Percentiles rank a stretch among this genome's conserved stretches.
These are phyloP conservation scores for Groenewaldozyma auringiensis DNA, from an alignment of 1,139 yeast genomes.

Conservation along the genomic window DNA sequence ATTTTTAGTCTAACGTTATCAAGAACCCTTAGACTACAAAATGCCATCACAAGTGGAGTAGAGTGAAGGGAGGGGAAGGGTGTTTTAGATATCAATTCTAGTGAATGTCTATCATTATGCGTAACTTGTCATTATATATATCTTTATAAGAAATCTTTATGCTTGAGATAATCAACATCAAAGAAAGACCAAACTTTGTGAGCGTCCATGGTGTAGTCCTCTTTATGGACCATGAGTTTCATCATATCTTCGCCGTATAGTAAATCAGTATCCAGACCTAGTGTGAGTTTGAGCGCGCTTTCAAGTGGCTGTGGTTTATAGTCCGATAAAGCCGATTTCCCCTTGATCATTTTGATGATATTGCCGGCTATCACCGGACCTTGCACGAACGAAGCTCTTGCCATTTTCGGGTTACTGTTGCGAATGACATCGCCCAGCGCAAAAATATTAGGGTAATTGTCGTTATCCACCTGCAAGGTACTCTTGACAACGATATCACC, in stretches of 20 bases:
- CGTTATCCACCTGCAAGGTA: slow-evolving; percentile 16
- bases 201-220: slow-evolving; percentile 11
- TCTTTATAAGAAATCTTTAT: too few species aligned
- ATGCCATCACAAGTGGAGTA: too few species aligned
- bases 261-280: slow-evolving; percentile 14
- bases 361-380: slow-evolving; percentile 14
- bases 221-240: slow-evolving; percentile 10
- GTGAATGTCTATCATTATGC: too few species aligned
- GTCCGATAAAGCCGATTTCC: background rate
- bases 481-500: slow-evolving; percentile 15
- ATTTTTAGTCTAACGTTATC: too few species aligned
- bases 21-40: too few species aligned
- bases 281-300: slow-evolving; percentile 12
- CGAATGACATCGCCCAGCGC: slow-evolving; percentile 21
- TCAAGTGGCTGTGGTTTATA: slow-evolving; percentile 14
- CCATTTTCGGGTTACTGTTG: slow-evolving; percentile 16
- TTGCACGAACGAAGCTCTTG: slow-evolving; percentile 15
- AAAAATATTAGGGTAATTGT: slow-evolving; percentile 12
- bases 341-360: slow-evolving; percentile 9
- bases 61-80: too few species aligned
- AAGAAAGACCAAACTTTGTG: slow-evolving; percentile 12
- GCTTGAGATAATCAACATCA: slow-evolving; percentile 8
- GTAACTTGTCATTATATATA: too few species aligned
- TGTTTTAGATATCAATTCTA: too few species aligned
- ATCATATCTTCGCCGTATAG: slow-evolving; percentile 8